A percentile compares a stretch with the other conserved stretches of the same genome.
Evolutionary conservation across 208 protist genomes (phyloP).

Genomic region (Wallacemonas sp.): DNA sequence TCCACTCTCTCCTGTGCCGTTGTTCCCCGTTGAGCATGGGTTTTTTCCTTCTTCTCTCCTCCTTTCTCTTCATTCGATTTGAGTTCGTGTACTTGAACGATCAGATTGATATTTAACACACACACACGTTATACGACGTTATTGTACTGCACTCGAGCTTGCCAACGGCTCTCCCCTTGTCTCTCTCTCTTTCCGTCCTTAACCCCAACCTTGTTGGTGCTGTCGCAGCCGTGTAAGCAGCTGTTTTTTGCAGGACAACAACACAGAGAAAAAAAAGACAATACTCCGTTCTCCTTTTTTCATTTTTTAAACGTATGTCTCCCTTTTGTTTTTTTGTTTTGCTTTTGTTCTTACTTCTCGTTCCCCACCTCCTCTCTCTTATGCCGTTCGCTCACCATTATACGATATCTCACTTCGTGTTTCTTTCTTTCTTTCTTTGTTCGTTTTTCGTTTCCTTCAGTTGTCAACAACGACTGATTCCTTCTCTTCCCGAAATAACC

Average conservation of each 20-base stretch:
- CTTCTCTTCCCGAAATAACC: too few species aligned
- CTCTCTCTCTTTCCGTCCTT: constrained; percentile 6
- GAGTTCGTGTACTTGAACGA: too few species aligned
- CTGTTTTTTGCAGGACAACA: too few species aligned
- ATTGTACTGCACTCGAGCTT: not conserved
- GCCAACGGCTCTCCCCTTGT: not conserved
- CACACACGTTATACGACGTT: too few species aligned
- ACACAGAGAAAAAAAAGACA: too few species aligned
- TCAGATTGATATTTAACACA: too few species aligned
- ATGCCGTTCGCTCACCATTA: not conserved
- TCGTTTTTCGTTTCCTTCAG: constrained; percentile 17
- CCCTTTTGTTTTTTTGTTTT: constrained; percentile 9
- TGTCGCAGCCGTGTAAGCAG: too few species aligned
- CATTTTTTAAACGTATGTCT: not conserved
- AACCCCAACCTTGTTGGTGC: not conserved
- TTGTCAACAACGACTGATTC: not conserved
- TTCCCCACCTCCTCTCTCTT: not conserved
- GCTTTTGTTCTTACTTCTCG: not conserved
- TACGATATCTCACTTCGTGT: not conserved
- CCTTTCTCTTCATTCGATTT: too few species aligned
- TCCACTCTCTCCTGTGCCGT: too few species aligned
- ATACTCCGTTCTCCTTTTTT: constrained; percentile 7
- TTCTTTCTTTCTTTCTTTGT: constrained; percentile 8
- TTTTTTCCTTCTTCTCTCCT: too few species aligned
- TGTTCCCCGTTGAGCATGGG: too few species aligned